A percentile compares a stretch with the other conserved stretches of the same genome.
Conservation (phyloP, 2,329 filamentous ascomycete genomes). For the Sarocladium oryzae region DNA sequence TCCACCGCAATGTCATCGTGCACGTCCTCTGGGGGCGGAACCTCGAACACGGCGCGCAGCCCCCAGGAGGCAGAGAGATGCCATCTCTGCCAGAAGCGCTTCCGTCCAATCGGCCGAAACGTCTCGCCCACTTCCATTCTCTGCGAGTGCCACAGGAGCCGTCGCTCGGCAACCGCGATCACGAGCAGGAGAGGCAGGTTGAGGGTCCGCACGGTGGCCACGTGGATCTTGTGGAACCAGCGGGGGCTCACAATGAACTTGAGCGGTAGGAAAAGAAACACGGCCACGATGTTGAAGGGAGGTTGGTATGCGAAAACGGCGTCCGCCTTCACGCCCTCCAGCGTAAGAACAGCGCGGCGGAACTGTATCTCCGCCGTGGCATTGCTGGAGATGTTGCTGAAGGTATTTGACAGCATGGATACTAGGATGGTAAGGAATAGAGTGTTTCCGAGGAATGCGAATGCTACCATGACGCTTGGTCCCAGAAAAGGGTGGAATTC, state of each 20-base stretch:
- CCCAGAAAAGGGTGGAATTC: slow-evolving; percentile 77
- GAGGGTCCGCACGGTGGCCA: slow-evolving; percentile 64
- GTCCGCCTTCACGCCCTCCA: slow-evolving; percentile 81
- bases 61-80: slow-evolving; percentile 66
- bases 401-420: slow-evolving; percentile 80
- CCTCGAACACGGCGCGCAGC: slow-evolving; percentile 65
- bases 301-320: slow-evolving; percentile 78
- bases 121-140: slow-evolving; percentile 11
- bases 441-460: slow-evolving; percentile 80
- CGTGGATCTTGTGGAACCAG: slow-evolving; percentile 89
- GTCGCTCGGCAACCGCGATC: slow-evolving; percentile 65
- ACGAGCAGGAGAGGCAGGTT: slow-evolving; percentile 69
- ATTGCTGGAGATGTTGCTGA: slow-evolving; percentile 69
- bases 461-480: slow-evolving; percentile 72
- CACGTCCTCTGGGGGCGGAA: slow-evolving; percentile 58
- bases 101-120: slow-evolving; percentile 20
- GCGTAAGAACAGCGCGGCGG: slow-evolving; percentile 70
- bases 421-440: slow-evolving; percentile 85
- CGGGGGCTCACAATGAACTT: slow-evolving; percentile 72
- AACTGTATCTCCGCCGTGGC: slow-evolving; percentile 80
- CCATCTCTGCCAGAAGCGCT: slow-evolving; percentile 60
- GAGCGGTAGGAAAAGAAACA: slow-evolving; percentile 67
- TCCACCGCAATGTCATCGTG: slow-evolving; percentile 51
- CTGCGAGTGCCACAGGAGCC: slow-evolving; percentile 51
- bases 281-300: slow-evolving; percentile 75